phyloP scores from a whole-genome alignment of 306 rosid genomes.

The Cicer yamashitae region DNA sequence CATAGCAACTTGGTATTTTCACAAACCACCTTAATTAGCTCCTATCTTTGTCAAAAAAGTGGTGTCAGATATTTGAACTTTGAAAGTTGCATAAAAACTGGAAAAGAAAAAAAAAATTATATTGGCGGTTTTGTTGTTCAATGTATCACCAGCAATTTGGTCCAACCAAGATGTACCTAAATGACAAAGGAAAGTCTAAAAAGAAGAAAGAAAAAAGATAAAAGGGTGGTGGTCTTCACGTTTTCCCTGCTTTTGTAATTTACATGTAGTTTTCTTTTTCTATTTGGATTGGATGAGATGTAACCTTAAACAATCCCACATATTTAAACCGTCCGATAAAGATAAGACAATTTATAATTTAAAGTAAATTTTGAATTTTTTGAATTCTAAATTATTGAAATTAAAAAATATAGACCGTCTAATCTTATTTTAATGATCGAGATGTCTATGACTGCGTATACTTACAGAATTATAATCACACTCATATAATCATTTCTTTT shows the following conservation, averaged over 20 bases:
- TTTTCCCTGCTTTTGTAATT: conserved; percentile 57
- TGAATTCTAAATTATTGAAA: no score
- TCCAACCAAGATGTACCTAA: conserved; percentile 52
- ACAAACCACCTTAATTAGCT: conserved; percentile 42
- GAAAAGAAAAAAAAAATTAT: not conserved
- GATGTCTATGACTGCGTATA: no score
- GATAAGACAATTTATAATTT: no score
- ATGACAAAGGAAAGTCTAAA: conserved; percentile 58
- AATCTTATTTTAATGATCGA: no score
- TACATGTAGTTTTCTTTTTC: conserved; percentile 24
- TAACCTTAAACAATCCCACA: no score
- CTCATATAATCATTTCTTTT: conserved; percentile 4
- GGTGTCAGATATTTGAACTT: conserved; percentile 30
- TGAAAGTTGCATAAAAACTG: conserved; percentile 46
- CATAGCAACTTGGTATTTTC: conserved; percentile 35
- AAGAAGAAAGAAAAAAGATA: conserved; percentile 43
- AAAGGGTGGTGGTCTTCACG: conserved; percentile 56
- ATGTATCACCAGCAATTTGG: conserved; percentile 54
- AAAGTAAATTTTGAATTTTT: no score
- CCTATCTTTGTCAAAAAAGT: conserved; percentile 41
- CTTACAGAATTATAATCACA: no score
- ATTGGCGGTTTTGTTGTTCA: conserved; percentile 51
- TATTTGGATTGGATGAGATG: no score
- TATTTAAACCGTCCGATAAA: no score
- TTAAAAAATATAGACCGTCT: no score